Evolutionary conservation across 2,329 filamentous ascomycete species (phyloP).

Genomic region (Diaporthe eres): DNA sequence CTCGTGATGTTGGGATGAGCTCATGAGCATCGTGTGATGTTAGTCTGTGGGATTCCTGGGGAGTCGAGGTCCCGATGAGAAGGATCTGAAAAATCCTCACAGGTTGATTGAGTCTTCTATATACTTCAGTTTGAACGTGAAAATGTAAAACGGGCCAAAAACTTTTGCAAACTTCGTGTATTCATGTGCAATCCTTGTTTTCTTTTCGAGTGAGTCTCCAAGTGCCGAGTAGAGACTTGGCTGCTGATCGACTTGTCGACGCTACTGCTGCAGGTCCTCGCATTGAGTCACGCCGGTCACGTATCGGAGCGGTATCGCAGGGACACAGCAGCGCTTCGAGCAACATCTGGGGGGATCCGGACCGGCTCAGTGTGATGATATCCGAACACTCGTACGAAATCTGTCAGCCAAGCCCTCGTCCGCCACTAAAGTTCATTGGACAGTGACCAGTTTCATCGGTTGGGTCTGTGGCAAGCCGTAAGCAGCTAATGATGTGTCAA

Average conservation of each 20-base stretch:
- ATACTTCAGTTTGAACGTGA: too few relatives aligned
- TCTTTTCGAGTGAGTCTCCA: background rate
- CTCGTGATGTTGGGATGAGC: constrained; percentile 5
- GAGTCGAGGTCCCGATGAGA: background rate
- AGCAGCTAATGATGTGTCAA: background rate
- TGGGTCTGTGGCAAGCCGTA: too few relatives aligned
- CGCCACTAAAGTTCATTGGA: background rate
- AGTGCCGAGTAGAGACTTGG: background rate
- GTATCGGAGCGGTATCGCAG: constrained; percentile 1
- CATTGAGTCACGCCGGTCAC: background rate
- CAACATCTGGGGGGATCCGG: too few relatives aligned
- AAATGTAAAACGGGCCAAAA: background rate
- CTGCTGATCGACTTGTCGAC: background rate
- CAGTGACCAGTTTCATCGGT: too few relatives aligned
- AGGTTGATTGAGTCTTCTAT: background rate
- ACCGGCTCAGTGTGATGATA: background rate
- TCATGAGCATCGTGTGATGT: constrained; percentile 8
- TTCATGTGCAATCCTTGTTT: background rate
- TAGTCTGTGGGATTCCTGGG: background rate
- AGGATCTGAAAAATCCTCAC: too few relatives aligned
- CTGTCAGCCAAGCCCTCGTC: background rate
- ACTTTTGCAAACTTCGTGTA: background rate
- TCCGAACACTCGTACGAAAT: too few relatives aligned
- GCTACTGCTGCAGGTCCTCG: constrained; percentile 1
- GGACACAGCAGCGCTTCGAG: background rate